Base-by-base conservation (phyloP, 1,284 basidiomycete species). In the Cryptococcus sp. region DNA sequence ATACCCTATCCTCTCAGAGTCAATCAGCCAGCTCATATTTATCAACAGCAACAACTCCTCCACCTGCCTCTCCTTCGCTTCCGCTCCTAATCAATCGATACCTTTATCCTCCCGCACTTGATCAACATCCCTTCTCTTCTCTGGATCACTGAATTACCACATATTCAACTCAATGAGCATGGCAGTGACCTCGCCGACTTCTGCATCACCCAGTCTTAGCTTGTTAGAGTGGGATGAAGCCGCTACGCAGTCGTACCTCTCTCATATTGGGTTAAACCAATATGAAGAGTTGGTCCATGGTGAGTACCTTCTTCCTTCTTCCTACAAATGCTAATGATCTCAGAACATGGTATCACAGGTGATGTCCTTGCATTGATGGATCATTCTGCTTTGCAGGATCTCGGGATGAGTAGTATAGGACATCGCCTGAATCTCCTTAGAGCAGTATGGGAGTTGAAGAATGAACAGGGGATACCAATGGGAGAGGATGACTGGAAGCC, bases 281-380 rank as follows among this genome's bases (percentile, higher is more conserved):
- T 94, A 94, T 71, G 86, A 90, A 72, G 76, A 79, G 11, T 68
- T 72, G 46, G 73, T 80, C 36, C 65, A 73, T 48, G 78, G 79
- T 79, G 48, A 49, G 78, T 62, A 81, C 84, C 83, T 85, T 86
- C 49, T 50, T 79, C 38, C 10, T n/a, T 41, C 44, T n/a, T 10
- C 13, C 10, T n/a, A 46, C 23, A 30, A 11, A 46, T 38, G 34
- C 14, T n/a, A 4, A 8, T 31, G 37, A 13, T 10, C 14, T 10
- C 37, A 94, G 93, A 93, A 73, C 89, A 97, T 75, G 86, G 85
- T 60, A 89, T 97, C 64, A 87, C 87, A 5, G 93, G 93, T 53
- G 90, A 95, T 63, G 85, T 91, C 2, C 81, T 97, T 14, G 84
- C 87, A 58, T 80, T 88, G 64, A 81, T 96, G 45, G 88, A 92